A percentile compares a stretch with the other conserved stretches of the same genome.
These are phyloP conservation scores for Pythium guiyangense DNA, from an alignment of 352 stramenopile species.

Conservation along the genomic window DNA sequence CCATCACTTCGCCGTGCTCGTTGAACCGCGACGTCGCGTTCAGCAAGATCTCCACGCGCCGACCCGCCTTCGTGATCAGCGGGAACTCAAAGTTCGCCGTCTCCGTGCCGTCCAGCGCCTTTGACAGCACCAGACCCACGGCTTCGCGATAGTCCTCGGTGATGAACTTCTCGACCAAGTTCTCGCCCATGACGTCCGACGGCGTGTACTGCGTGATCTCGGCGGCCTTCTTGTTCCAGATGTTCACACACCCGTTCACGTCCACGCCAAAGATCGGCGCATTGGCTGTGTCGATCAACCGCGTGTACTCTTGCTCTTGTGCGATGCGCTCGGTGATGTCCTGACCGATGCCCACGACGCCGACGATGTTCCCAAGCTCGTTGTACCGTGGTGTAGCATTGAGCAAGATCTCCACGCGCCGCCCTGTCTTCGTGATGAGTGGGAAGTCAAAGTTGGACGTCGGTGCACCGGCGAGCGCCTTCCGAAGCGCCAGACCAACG, in stretches of 20 bases:
- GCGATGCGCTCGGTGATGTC: conserved; percentile 76
- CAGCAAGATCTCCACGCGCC: conserved; percentile 41
- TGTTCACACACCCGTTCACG: too few relatives aligned
- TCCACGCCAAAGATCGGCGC: conserved; percentile 84
- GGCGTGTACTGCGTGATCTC: too few relatives aligned
- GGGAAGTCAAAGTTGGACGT: conserved; percentile 78
- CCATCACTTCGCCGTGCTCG: too few relatives aligned
- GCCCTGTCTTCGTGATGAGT: conserved; percentile 40
- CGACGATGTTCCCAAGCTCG: conserved; percentile 75
- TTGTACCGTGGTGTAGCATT: conserved; percentile 76
- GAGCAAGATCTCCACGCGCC: conserved; percentile 51
- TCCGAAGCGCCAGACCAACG: conserved; percentile 33
- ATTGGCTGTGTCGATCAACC: conserved; percentile 72
- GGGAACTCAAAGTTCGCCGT: conserved; percentile 64
- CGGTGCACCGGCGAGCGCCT: conserved; percentile 42
- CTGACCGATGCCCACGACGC: conserved; percentile 83
- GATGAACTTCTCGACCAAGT: too few relatives aligned
- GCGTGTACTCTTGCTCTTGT: conserved; percentile 67
- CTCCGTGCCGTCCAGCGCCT: conserved; percentile 32
- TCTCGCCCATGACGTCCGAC: too few relatives aligned
- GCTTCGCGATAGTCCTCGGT: too few relatives aligned
- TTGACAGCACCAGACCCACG: too few relatives aligned
- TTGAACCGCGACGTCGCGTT: too few relatives aligned
- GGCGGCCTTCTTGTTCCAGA: too few relatives aligned
- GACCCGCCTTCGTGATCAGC: conserved; percentile 47